Evolutionary conservation across 148 eudicot genomes (phyloP), one percentile per base, ranked within the genome.

Genomic region (Gaultheria prostrata): DNA sequence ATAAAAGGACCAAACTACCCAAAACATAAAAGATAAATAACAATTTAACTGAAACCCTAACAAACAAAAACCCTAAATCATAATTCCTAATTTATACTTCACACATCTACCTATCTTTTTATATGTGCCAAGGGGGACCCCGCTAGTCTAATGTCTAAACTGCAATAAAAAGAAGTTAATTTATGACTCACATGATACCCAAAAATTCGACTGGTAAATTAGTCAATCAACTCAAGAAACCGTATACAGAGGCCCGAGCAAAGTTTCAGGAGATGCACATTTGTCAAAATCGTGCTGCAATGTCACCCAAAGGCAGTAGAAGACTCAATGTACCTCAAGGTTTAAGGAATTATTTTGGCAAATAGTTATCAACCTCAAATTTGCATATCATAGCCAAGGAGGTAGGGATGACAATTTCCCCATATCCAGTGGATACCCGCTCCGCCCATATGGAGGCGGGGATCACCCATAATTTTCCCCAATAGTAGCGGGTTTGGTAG

Each of bases 311-410:
- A 26, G 45, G 54, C 73, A 61, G 18, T 43, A 63, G 69, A 79
- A 59, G 17, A 9, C 51, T 56, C 8, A 79, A 39, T n/a, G 3
- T 32, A 32, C 30, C 61, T 46, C 80, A 51, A 28, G 32, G 4
- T 30, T 9, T 7, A 30, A 32, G 59, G 51, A 12, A 51, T 53
- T 51, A 43, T 53, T 21, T 79, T 39, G 35, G 26, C 35, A 1
- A 78, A 32, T 56, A 56, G 54, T 54, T 56, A 8, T 77, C 9
- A 3, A 17, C 81, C 71, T 78, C 67, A 78, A 35, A 63, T 59
- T 59, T 51, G n/a, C 43, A 77, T 4, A 26, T 50, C 61, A 8
- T 50, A 28, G 12, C 18, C 21, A 24, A 0, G 80, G 57, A 77
- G n/a, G 79, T n/a, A n/a, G n/a, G n/a, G n/a, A n/a, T n/a, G n/a